Evolutionary conservation across 2,329 filamentous ascomycete genomes (phyloP), one percentile per base, ranked within the genome.

Genomic region (Fusarium robinianum): DNA sequence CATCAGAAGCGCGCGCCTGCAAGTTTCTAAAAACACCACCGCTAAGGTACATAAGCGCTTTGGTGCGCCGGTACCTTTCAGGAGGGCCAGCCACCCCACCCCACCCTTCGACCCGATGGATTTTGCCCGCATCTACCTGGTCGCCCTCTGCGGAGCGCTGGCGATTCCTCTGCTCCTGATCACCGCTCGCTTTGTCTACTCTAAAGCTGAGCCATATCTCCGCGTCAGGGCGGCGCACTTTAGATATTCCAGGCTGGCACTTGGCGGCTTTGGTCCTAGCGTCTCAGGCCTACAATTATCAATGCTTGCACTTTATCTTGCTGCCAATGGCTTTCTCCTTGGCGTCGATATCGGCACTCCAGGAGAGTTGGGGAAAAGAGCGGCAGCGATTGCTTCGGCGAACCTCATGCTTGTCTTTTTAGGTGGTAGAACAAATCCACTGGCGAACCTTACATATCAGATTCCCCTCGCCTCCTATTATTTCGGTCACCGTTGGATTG

Each of bases 341-440:
- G 9, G 25, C 1, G 6, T 30, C 5, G n/a, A 26, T 3, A 30
- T 23, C 8, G 5, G 16, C n/a, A 19, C 17, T n/a, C 14, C n/a
- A 16, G 24, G 8, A 30, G 12, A 30, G 17, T 16, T 39, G 5
- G 25, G 31, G 25, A 39, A 39, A 7, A 22, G 17, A 23, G 24
- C n/a, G 2, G 17, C 8, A 23, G 17, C 3, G 24, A 39, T 39
- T 39, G n/a, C 35, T 14, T 39, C 8, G 3, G 12, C 12, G 3
- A 39, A 39, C 18, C 25, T 39, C 1, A 39, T 39, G n/a, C 25
- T 39, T 23, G 3, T 30, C n/a, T 39, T 39, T 30, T 7, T 39
- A 7, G 35, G 25, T 3, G 17, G 25, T 11, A 39, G 18, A 39
- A 39, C 17, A 15, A 39, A 39, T 23, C 25, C 25, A 22, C 17